Evolutionary conservation across 306 rosid genomes (phyloP), one percentile per base, ranked within the genome.

Genomic region (Spatholobus suberectus): DNA sequence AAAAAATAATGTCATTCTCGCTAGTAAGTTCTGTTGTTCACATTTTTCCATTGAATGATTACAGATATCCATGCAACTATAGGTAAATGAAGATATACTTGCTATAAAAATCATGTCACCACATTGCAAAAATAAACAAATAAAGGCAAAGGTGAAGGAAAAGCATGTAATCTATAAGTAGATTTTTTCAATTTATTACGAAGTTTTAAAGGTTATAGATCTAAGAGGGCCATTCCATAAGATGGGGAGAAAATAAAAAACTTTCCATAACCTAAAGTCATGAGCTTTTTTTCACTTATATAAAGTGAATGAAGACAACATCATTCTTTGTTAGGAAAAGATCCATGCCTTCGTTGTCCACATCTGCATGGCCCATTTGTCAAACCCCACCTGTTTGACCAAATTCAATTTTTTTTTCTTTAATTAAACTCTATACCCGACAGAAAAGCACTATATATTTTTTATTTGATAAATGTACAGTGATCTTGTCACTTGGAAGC

Each of bases 351-450:
- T 80, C 72, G 63, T 46, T 68, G 72, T 32, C 82, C 26, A 41
- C 62, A 73, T 70, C 8, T 85, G 20, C 70, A 79, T 70, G 76
- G 37, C 83, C 63, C 43, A 65, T 65, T 66, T 74, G 24, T 70
- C 83, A 83, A 70, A n/a, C 69, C 80, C 86, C 78, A 84, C 78
- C 41, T 78, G 13, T 86, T 84, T 89, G 89, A 89, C 88, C 85
- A 70, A 78, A 37, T 18, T 32, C 51, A 24, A n/a, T 40, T 49
- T 54, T 73, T 29, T 70, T 14, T 41, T 67, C 67, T 34, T 20
- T 35, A n/a, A 18, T 66, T 37, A 40, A 38, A 65, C 44, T 57
- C 70, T 43, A 58, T 12, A 12, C 61, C 71, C 32, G 24, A 80
- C 49, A 80, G 37, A 70, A 7, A 80, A 41, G n/a, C 40, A 68